Conservation (phyloP, 2,329 filamentous ascomycete species). For the Acrocalymma vagum region DNA sequence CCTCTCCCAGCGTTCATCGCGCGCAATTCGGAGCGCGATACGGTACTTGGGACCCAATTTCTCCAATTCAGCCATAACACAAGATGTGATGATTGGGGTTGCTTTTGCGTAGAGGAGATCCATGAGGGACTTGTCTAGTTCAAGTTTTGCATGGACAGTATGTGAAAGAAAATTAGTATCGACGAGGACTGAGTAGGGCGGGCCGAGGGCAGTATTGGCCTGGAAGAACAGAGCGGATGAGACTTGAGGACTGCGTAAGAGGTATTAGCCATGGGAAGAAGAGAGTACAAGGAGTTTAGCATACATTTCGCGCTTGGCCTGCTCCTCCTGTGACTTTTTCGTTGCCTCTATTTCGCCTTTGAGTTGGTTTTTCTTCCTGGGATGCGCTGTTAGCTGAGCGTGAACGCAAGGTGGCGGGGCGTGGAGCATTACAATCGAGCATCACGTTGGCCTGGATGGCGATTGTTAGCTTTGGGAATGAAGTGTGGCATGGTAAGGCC, state of each 20-base stretch:
- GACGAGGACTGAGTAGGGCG: constrained; percentile 77
- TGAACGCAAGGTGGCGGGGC: constrained; percentile 15
- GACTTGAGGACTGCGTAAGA: constrained; percentile 70
- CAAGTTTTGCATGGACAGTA: constrained; percentile 89
- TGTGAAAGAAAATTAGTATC: constrained; percentile 61
- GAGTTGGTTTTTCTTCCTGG: constrained; percentile 75
- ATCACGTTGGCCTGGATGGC: constrained; percentile 68
- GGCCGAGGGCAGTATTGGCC: constrained; percentile 81
- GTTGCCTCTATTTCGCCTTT: constrained; percentile 69
- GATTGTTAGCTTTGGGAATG: constrained; percentile 11
- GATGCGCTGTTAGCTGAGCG: constrained; percentile 12
- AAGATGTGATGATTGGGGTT: constrained; percentile 82
- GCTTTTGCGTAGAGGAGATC: constrained; percentile 93
- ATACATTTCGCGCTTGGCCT: constrained; percentile 77
- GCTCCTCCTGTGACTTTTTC: constrained; percentile 64
- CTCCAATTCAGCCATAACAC: constrained; percentile 83
- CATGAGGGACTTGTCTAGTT: constrained; percentile 89
- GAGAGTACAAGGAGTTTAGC: constrained; percentile 31
- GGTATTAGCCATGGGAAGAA: constrained; percentile 12
- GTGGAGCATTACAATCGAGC: constrained; percentile 65
- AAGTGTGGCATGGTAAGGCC: neutral
- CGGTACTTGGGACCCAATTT: constrained; percentile 88
- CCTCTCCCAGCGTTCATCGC: constrained; percentile 88
- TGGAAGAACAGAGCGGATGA: constrained; percentile 65
- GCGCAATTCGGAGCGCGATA: constrained; percentile 83